These are phyloP conservation scores for Suillus paluster DNA, from an alignment of 768 basidiomycete genomes.

Conservation along the genomic window DNA sequence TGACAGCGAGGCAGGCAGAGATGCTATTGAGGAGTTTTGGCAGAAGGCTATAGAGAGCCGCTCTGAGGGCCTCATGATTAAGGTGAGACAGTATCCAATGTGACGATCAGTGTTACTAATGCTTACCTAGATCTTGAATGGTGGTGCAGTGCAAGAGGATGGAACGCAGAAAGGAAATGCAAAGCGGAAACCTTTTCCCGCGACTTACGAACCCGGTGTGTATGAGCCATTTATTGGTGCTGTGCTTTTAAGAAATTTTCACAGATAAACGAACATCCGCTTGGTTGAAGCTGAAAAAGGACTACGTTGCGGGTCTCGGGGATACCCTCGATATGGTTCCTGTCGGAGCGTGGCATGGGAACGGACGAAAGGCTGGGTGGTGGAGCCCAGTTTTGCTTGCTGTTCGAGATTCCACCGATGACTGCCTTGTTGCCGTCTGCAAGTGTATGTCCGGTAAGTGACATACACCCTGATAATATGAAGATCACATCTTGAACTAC, in stretches of 20 bases:
- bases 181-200: conserved; percentile 71
- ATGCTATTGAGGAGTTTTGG: conserved; percentile 78
- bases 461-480: not conserved
- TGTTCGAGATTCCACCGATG: conserved; percentile 66
- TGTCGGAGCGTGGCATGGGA: conserved; percentile 87
- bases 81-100: conserved; percentile 46
- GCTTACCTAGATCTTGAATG: conserved; percentile 64
- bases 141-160: conserved; percentile 44
- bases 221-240: conserved; percentile 5
- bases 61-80: conserved; percentile 95
- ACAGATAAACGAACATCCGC: conserved; percentile 81
- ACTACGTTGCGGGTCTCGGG: conserved; percentile 82
- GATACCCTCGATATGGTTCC: conserved; percentile 77
- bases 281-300: conserved; percentile 94
- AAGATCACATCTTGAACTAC: conserved; percentile 6
- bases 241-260: not conserved
- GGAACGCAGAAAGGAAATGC: conserved; percentile 38
- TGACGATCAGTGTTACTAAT: conserved; percentile 7
- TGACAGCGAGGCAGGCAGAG: conserved; percentile 64
- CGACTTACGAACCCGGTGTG: conserved; percentile 82
- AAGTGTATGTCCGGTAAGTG: conserved; percentile 86
- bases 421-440: conserved; percentile 75
- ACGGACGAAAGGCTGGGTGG: conserved; percentile 88
- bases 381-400: conserved; percentile 90
- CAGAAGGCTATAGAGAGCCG: conserved; percentile 71